Percentiles rank a stretch among this genome's conserved stretches.
phyloP scores from a whole-genome alignment of 148 eudicot genomes.

The Hydrangea macrophylla region DNA sequence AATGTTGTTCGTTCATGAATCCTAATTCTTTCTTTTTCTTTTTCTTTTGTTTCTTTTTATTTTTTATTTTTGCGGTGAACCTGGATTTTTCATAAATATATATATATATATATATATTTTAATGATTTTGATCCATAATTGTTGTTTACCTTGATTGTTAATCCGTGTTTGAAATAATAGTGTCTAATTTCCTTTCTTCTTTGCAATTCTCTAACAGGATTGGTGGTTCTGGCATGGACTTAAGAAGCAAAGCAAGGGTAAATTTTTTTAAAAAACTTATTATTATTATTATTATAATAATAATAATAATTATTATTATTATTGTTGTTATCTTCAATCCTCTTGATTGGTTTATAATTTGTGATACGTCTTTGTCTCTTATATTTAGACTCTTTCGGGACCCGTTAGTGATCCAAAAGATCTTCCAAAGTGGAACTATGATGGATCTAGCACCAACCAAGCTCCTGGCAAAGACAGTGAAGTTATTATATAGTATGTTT shows the following conservation, averaged over 20 bases:
- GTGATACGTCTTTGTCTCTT: neutral
- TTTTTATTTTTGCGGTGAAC: no score
- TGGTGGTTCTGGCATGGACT: slow-evolving; percentile 90
- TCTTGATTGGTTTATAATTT: neutral
- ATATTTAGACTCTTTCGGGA: slow-evolving; percentile 37
- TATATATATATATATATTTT: no score
- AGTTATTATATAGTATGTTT: slow-evolving; percentile 45
- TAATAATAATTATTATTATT: neutral
- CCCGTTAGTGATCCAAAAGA: slow-evolving; percentile 35
- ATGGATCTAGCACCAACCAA: slow-evolving; percentile 57
- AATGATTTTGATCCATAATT: no score
- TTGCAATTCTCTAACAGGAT: slow-evolving; percentile 46
- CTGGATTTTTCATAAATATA: no score
- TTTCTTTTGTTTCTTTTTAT: no score
- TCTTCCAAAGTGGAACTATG: slow-evolving; percentile 60
- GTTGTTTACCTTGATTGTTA: no score
- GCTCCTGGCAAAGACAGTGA: slow-evolving; percentile 48
- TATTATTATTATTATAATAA: neutral
- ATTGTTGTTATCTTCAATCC: neutral
- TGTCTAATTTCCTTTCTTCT: no score
- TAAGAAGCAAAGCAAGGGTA: slow-evolving; percentile 98
- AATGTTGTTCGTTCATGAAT: no score
- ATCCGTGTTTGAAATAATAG: no score
- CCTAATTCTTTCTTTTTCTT: no score
- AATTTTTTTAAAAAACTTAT: neutral